Percentiles rank a stretch among this genome's conserved stretches.
phyloP scores from a whole-genome alignment of 2,329 filamentous ascomycete genomes.

The Ophiostoma ips region DNA sequence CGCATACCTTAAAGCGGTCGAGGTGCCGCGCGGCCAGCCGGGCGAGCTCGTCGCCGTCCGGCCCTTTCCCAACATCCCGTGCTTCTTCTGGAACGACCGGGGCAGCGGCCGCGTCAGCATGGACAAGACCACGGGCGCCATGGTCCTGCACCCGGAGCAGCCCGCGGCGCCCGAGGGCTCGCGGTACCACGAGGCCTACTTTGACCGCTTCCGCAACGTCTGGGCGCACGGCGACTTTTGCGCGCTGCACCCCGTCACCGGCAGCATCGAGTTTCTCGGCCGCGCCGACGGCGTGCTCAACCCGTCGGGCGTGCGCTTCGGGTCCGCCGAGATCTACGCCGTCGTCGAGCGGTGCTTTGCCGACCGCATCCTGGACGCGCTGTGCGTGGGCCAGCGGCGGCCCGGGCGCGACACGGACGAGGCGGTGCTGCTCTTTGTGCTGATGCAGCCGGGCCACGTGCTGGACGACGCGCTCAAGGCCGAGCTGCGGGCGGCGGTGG shows the following conservation, averaged over 20 bases:
- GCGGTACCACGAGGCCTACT: conserved; percentile 47
- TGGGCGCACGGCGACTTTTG: conserved; percentile 82
- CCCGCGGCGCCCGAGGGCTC: conserved; percentile 32
- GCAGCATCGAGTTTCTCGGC: conserved; percentile 51
- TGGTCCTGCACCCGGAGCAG: conserved; percentile 7
- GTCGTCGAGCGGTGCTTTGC: conserved; percentile 56
- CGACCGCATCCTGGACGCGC: conserved; percentile 50
- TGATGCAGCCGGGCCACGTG: conserved; percentile 38
- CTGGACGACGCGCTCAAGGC: conserved; percentile 42
- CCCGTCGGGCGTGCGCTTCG: conserved; percentile 65
- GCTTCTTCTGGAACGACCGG: conserved; percentile 48
- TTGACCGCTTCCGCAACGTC: conserved; percentile 48
- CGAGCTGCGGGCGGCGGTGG: conserved; percentile 51
- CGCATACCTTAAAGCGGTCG: conserved; percentile 26
- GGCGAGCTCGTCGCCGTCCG: conserved; percentile 61
- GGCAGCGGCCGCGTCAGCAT: conserved; percentile 11
- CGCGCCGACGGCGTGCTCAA: conserved; percentile 70
- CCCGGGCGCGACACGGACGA: conserved; percentile 37
- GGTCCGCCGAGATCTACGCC: conserved; percentile 65
- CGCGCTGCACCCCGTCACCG: conserved; percentile 52
- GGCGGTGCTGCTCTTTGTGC: conserved; percentile 39
- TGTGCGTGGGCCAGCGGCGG: conserved; percentile 66
- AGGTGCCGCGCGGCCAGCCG: conserved; percentile 43
- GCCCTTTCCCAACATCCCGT: conserved; percentile 64
- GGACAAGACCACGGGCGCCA: conserved; percentile 9